Evolutionary conservation across 208 protist genomes (phyloP), one percentile per base, ranked within the genome.

Genomic region (Crithidia acanthocephali): DNA sequence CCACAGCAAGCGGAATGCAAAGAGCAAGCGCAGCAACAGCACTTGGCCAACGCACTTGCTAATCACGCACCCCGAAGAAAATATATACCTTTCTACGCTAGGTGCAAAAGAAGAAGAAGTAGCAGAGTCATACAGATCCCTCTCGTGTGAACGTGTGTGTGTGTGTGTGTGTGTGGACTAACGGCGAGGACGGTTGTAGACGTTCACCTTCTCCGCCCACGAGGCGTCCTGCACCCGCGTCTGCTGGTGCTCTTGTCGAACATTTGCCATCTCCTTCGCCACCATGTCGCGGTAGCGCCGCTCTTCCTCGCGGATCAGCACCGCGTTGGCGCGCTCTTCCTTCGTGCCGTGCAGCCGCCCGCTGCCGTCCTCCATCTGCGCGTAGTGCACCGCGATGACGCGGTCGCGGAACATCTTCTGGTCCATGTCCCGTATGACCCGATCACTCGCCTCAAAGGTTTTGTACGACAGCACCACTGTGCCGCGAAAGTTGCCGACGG

Each of bases 281-380:
- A 94, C 72, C 48, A 86, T 83, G 59, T 83, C 83, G 30, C 75
- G 67, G 68, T 96, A 90, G 20, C 87, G 84, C 27, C 72, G 72
- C 67, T 88, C 87, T 74, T 94, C 81, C 52, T 90, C 83, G 15
- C 74, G 83, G 20, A 96, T 85, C 6, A 94, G 51, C n/a, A 68
- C 70, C 13, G 91, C 91, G 63, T 94, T 96, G 3, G 68, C 80
- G 10, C 91, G 82, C 80, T 96, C 91, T 68, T 88, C 87, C 32
- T 57, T 69, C 5, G 72, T 85, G 64, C 91, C 91, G 72, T 96
- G 91, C 56, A 85, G 71, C 18, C 83, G 79, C 27, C 91, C 88
- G 59, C 87, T 94, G 44, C 91, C 91, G 75, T 96, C 91, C 65
- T 88, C 85, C 67, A 94, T 80, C 74, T 85, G 79, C 11, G 91